Evolutionary conservation across 495 filamentous ascomycete species (phyloP).

Genomic region (Neurospora sp.): DNA sequence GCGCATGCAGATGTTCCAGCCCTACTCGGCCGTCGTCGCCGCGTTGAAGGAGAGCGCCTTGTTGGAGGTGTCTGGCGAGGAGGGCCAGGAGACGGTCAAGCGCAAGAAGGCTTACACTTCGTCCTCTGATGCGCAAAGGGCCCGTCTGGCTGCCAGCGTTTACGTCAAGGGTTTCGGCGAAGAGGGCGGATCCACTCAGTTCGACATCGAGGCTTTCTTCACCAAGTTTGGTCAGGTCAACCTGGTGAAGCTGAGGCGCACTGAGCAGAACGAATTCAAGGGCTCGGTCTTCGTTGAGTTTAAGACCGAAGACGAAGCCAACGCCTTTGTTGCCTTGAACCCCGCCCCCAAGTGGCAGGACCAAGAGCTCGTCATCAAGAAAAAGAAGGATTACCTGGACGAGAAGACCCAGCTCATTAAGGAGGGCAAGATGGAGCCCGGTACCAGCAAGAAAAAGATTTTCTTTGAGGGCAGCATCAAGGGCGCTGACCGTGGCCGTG

Average conservation of each 20-base stretch:
- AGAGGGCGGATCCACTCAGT: conserved; percentile 67
- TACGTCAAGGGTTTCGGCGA: conserved; percentile 80
- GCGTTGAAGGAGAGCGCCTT: conserved; percentile 65
- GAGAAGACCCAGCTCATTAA: conserved; percentile 68
- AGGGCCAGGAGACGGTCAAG: conserved; percentile 53
- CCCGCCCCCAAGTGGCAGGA: conserved; percentile 77
- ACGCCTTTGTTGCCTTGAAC: conserved; percentile 67
- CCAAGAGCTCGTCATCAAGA: conserved; percentile 60
- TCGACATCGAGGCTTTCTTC: conserved; percentile 90
- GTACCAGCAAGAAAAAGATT: conserved; percentile 8
- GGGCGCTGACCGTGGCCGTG: conserved; percentile 13
- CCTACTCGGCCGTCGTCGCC: conserved; percentile 66
- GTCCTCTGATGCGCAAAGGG: conserved; percentile 15
- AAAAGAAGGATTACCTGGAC: conserved; percentile 78
- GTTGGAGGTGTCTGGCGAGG: conserved; percentile 52
- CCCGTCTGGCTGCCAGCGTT: conserved; percentile 27
- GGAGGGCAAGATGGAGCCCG: conserved; percentile 56
- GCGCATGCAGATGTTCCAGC: conserved; percentile 88
- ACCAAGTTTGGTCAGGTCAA: conserved; percentile 67
- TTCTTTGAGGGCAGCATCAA: conserved; percentile 30
- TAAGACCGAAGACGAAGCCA: conserved; percentile 56
- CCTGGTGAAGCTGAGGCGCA: conserved; percentile 78
- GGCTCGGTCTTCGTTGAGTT: conserved; percentile 95
- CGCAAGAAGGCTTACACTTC: conserved; percentile 59
- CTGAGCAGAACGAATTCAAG: conserved; percentile 63